phyloP scores from a whole-genome alignment of 2,329 filamentous ascomycete genomes.

The Ustulina deusta region DNA sequence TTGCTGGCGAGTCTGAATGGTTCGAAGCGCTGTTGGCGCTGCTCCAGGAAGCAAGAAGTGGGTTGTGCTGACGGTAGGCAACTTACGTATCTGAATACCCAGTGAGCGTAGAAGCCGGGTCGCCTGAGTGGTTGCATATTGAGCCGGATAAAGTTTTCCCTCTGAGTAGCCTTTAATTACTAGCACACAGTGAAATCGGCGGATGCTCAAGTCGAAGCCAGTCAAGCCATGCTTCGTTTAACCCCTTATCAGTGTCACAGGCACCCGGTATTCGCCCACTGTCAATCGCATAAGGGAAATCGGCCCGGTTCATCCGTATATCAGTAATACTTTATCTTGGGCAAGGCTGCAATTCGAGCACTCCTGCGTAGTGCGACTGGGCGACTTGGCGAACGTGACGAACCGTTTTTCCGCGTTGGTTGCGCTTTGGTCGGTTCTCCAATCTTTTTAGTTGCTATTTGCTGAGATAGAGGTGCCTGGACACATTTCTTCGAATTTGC shows the following conservation, averaged over 20 bases:
- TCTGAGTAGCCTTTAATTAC: no score
- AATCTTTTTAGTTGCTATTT: neutral
- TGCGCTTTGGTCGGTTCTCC: no score
- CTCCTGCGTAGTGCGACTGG: neutral
- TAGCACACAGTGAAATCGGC: no score
- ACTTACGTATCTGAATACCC: neutral
- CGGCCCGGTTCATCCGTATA: neutral
- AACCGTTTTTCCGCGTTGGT: neutral
- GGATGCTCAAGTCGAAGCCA: no score
- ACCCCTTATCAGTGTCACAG: no score
- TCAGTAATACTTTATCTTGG: neutral
- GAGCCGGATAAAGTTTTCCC: no score
- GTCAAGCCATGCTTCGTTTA: no score
- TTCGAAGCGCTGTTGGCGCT: neutral
- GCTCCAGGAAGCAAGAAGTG: no score
- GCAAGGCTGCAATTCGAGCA: conserved; percentile 6
- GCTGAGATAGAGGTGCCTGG: neutral
- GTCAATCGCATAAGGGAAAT: neutral
- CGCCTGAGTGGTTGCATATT: neutral
- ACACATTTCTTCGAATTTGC: neutral
- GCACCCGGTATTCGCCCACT: no score
- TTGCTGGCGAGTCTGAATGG: neutral
- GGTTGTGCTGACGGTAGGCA: neutral
- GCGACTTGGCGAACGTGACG: neutral
- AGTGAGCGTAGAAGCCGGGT: neutral